A percentile compares a stretch with the other conserved stretches of the same genome.
These are phyloP conservation scores for Dactylellina drechsleri DNA, from an alignment of 2,329 filamentous ascomycete species.

Conservation along the genomic window DNA sequence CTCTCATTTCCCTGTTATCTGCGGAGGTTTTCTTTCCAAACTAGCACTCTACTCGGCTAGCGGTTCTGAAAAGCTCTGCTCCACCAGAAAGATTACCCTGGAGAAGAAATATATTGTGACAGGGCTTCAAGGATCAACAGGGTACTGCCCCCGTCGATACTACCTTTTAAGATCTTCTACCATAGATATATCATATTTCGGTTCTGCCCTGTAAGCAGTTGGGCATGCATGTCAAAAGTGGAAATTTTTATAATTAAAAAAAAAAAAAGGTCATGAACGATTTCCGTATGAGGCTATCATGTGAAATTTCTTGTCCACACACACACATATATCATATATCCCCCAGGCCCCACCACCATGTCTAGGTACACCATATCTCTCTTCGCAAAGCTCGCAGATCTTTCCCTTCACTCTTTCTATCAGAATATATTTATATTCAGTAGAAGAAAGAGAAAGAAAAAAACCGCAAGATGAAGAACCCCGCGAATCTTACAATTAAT, in stretches of 20 bases:
- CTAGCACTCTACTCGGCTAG: too few species aligned
- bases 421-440: conserved; percentile 17
- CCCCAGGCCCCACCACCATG: conserved; percentile 6
- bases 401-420: not conserved
- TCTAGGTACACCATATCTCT: not conserved
- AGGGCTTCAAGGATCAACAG: conserved; percentile 10
- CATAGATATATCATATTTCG: too few species aligned
- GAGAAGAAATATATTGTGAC: not conserved
- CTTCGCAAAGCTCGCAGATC: not conserved
- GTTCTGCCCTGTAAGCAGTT: too few species aligned
- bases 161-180: conserved; percentile 4
- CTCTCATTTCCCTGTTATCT: conserved; percentile 15
- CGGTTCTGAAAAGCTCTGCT: conserved; percentile 12
- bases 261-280: conserved; percentile 46
- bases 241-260: conserved; percentile 4
- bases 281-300: conserved; percentile 55
- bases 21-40: conserved; percentile 29
- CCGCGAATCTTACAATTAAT: not conserved
- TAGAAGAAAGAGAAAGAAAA: not conserved
- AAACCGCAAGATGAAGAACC: not conserved
- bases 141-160: conserved; percentile 10
- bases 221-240: too few species aligned
- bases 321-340: conserved; percentile 7
- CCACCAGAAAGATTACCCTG: not conserved
- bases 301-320: conserved; percentile 31